Evolutionary conservation across 2,329 filamentous ascomycete genomes (phyloP).

Genomic region (Cladophialophora bantiana): DNA sequence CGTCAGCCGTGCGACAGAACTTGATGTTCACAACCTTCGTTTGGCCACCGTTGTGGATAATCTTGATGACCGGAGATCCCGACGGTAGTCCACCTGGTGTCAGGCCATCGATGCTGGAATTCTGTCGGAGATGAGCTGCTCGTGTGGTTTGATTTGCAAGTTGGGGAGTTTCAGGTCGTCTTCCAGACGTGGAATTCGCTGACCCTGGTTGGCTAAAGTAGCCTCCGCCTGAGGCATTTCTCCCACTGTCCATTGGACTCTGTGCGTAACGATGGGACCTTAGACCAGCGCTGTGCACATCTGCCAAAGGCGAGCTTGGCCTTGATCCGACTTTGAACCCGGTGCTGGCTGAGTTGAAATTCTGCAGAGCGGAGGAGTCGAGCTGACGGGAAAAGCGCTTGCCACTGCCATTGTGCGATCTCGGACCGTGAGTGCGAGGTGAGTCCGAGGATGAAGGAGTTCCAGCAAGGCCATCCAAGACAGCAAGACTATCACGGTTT

Average conservation of each 20-base stretch:
- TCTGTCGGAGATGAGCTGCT: slow-evolving; percentile 75
- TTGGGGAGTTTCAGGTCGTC: slow-evolving; percentile 67
- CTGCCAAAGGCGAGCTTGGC: slow-evolving; percentile 73
- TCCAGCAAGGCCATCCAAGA: slow-evolving; percentile 69
- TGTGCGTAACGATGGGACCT: slow-evolving; percentile 67
- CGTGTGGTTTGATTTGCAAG: slow-evolving; percentile 68
- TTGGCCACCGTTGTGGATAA: slow-evolving; percentile 89
- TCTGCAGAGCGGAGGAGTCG: slow-evolving; percentile 47
- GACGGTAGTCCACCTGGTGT: slow-evolving; percentile 84
- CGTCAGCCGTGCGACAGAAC: slow-evolving; percentile 87
- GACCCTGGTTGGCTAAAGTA: slow-evolving; percentile 65
- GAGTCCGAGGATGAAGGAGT: slow-evolving; percentile 70
- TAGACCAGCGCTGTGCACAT: slow-evolving; percentile 59
- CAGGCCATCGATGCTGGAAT: slow-evolving; percentile 83
- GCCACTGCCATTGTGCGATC: slow-evolving; percentile 58
- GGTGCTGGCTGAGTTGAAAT: slow-evolving; percentile 52
- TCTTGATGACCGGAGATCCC: slow-evolving; percentile 87
- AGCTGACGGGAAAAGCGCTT: slow-evolving; percentile 66
- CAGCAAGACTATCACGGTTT: slow-evolving; percentile 86
- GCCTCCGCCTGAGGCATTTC: slow-evolving; percentile 58
- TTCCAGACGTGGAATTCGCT: slow-evolving; percentile 60
- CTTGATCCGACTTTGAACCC: slow-evolving; percentile 67
- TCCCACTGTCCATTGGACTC: slow-evolving; percentile 62
- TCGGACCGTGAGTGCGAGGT: slow-evolving; percentile 66
- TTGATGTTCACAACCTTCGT: slow-evolving; percentile 95